These are phyloP conservation scores for Marchantia polymorpha DNA, from an alignment of 225 moss, liverwort and hornwort species.

Conservation along the genomic window DNA sequence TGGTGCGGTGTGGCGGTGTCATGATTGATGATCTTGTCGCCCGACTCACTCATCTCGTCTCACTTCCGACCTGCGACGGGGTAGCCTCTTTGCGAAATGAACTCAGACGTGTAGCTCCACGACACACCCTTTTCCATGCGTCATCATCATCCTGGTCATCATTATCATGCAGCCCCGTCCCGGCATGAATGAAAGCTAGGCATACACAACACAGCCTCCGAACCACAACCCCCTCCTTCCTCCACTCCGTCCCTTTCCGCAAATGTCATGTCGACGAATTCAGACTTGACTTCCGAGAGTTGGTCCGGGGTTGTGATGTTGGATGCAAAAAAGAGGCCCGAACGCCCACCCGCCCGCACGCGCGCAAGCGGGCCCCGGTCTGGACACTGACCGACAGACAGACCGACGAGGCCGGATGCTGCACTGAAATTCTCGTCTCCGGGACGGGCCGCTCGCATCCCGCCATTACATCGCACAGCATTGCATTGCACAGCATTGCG, in stretches of 20 bases:
- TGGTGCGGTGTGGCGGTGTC: too few species aligned
- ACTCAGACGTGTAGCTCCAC: constrained; percentile 13
- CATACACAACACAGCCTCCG: neutral
- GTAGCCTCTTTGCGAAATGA: too few species aligned
- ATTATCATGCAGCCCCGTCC: neutral
- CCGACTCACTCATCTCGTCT: neutral
- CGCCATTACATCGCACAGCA: neutral
- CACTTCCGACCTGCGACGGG: neutral
- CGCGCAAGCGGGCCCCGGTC: neutral
- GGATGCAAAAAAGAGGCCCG: neutral
- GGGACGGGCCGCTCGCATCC: neutral
- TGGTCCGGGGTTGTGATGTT: neutral
- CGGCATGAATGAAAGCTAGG: neutral
- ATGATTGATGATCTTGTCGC: constrained; percentile 5
- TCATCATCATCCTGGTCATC: neutral
- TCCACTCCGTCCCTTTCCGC: neutral
- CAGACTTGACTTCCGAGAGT: neutral
- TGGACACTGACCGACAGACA: neutral
- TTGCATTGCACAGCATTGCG: too few species aligned
- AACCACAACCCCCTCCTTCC: neutral
- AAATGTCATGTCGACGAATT: neutral
- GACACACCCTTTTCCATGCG: constrained; percentile 6
- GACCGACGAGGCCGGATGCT: neutral
- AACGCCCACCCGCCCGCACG: neutral
- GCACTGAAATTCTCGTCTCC: neutral